A percentile compares a stretch with the other conserved stretches of the same genome.
Evolutionary conservation across 2,329 filamentous ascomycete species (phyloP).

Genomic region (Capronia coronata): DNA sequence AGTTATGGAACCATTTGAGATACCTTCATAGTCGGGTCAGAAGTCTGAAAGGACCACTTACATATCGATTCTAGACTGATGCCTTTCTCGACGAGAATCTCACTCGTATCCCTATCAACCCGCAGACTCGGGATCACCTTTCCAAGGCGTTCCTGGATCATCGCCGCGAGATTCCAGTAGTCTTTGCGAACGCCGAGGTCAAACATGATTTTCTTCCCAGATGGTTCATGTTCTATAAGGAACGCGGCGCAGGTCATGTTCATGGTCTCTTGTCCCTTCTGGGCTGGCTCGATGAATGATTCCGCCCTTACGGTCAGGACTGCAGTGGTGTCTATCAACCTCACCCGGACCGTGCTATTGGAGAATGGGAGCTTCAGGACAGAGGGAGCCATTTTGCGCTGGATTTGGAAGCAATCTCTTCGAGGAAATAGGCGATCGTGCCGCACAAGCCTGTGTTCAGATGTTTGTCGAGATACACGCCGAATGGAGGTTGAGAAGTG

Average conservation of each 20-base stretch:
- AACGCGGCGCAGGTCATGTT: constrained; percentile 17
- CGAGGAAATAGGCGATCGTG: no score
- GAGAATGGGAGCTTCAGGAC: constrained; percentile 3
- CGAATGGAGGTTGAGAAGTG: no score
- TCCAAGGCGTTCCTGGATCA: constrained; percentile 11
- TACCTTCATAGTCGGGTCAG: no score
- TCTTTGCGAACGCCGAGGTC: constrained; percentile 34
- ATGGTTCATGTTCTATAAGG: constrained; percentile 16
- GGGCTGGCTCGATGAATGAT: constrained; percentile 16
- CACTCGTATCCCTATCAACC: constrained; percentile 20
- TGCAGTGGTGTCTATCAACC: constrained; percentile 14
- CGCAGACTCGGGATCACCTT: constrained; percentile 20
- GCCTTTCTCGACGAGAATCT: constrained; percentile 21
- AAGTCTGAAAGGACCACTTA: constrained; percentile 4
- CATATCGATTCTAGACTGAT: constrained; percentile 16
- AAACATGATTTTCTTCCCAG: constrained; percentile 27
- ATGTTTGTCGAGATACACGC: no score
- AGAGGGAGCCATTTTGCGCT: neutral
- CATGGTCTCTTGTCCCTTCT: constrained; percentile 15
- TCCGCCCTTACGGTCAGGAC: constrained; percentile 16
- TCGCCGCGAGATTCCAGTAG: constrained; percentile 25
- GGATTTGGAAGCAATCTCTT: no score
- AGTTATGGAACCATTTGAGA: no score
- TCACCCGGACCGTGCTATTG: constrained; percentile 6
- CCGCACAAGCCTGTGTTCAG: no score